phyloP scores from a whole-genome alignment of 306 rosid genomes.

The Elaeagnus macrophylla region DNA sequence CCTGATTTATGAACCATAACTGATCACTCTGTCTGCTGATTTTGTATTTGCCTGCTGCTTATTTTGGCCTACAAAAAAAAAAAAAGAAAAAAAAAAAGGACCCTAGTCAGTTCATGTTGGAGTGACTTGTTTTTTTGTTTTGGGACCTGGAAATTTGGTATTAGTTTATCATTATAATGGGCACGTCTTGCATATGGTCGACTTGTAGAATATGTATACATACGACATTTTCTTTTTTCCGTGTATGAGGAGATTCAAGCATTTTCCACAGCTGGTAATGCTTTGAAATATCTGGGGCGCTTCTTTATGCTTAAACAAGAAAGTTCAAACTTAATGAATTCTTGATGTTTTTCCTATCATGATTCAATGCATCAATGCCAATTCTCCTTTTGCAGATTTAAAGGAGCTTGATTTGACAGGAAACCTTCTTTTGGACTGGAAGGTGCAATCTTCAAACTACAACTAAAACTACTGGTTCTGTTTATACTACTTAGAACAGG shows the following conservation, averaged over 20 bases:
- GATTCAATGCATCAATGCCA: background rate
- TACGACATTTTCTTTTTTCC: too few species aligned
- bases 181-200: too few species aligned
- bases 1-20: background rate
- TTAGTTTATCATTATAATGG: too few species aligned
- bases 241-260: too few species aligned
- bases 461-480: constrained; percentile 9
- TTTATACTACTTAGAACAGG: background rate
- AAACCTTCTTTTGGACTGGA: constrained; percentile 83
- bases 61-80: background rate
- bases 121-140: too few species aligned
- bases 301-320: too few species aligned
- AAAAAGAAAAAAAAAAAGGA: background rate
- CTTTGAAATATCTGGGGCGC: too few species aligned
- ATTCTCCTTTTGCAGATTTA: constrained; percentile 43
- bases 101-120: background rate
- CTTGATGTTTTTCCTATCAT: background rate
- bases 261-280: too few species aligned
- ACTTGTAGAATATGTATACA: too few species aligned
- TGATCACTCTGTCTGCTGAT: background rate
- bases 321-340: background rate
- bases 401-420: constrained; percentile 85
- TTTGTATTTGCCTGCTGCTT: constrained; percentile 4
- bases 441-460: constrained; percentile 39
- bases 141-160: too few species aligned